These are phyloP conservation scores for Paspalum vaginatum DNA, from an alignment of 176 grass and related monocot genomes.

Conservation along the genomic window DNA sequence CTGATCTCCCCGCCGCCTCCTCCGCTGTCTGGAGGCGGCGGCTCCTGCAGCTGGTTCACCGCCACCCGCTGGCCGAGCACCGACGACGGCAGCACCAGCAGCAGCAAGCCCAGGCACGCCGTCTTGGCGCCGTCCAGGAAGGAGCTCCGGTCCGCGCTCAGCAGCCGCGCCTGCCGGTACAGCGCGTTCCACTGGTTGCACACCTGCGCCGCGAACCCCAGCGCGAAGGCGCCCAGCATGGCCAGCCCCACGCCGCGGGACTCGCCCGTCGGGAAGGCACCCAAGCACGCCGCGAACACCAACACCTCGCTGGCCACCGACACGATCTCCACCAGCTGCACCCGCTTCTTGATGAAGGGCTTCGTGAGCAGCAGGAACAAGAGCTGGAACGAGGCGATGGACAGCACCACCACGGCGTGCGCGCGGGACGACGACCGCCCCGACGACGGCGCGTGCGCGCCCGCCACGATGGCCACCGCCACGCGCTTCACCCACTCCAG, in stretches of 20 bases:
- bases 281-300: constrained; percentile 69
- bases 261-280: too few species aligned
- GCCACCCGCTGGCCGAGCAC: constrained; percentile 23
- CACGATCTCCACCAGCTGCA: constrained; percentile 85
- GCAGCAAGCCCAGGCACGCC: constrained; percentile 53
- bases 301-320: constrained; percentile 67
- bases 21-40: constrained; percentile 19
- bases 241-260: constrained; percentile 60
- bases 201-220: constrained; percentile 63
- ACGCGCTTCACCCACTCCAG: constrained; percentile 72
- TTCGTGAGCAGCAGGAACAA: constrained; percentile 68
- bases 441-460: constrained; percentile 60
- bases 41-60: constrained; percentile 11
- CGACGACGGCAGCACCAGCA: constrained; percentile 58
- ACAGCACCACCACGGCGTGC: constrained; percentile 47
- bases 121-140: constrained; percentile 65
- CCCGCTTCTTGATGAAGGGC: constrained; percentile 91
- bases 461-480: constrained; percentile 70
- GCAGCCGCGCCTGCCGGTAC: constrained; percentile 58
- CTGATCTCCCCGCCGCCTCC: constrained; percentile 17
- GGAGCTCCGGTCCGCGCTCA: constrained; percentile 56
- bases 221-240: constrained; percentile 62
- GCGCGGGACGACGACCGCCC: constrained; percentile 40
- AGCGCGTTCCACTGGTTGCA: constrained; percentile 84
- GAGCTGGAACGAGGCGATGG: constrained; percentile 75